Evolutionary conservation across 2,329 filamentous ascomycete species (phyloP), one percentile per base, ranked within the genome.

Genomic region (Paramyrothecium sp.): DNA sequence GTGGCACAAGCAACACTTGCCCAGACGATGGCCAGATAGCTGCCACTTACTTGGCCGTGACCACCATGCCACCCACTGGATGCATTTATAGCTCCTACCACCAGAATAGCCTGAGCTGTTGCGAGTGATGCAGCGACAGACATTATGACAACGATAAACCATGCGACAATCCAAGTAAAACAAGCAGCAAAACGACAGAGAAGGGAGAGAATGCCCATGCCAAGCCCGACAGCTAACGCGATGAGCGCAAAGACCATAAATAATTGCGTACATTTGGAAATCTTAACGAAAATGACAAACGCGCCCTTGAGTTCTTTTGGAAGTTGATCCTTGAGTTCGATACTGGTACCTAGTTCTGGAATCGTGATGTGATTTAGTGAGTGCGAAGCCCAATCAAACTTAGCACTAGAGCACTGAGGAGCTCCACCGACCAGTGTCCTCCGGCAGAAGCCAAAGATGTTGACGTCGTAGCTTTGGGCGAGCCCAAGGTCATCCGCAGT

Each of bases 1-100:
- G 95, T 71, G 60, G 89, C 88, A 70, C 96, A 92, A 26, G 85
- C 90, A 44, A 89, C 88, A 49, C 88, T 88, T 59, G 97, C 80
- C 91, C 93, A 97, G 66, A 89, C 85, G 20, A 87, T 77, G 34
- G 82, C 82, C 55, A 95, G 86, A 77, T 90, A 94, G 58, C 80
- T 78, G 26, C 73, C 84, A 76, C 92, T 90, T 71, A 96, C 76
- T 54, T 71, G 74, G 53, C 86, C 85, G 5, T 83, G 73, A 64
- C 94, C 88, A 60, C 89, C 86, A 73, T 95, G 96, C 53, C 82
- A 77, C 65, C 89, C 83, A 60, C 91, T 82, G 1, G 85, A 81
- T 22, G 79, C 75, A 57, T 73, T 61, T 16, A 73, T 61, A 33
- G 67, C 62, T 19, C 48, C 22, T 11, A 26, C 48, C 10, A 51